Conservation (phyloP, 352 stramenopile genomes). For the Globisporangium orthogonon region DNA sequence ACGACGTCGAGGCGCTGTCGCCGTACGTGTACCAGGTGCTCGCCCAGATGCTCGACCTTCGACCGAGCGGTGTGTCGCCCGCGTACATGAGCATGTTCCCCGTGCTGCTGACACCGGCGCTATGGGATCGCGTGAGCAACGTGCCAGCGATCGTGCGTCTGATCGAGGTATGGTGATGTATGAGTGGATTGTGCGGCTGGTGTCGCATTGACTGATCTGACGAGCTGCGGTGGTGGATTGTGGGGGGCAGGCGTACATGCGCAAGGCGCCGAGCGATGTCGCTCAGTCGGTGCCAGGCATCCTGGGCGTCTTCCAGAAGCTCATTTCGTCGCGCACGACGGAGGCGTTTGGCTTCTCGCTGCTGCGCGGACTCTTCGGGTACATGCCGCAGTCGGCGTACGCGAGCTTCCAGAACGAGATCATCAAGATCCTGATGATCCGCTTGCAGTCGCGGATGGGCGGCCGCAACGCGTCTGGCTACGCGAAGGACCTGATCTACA, state of each 20-base stretch:
- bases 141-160: slow-evolving; percentile 95
- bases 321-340: slow-evolving; percentile 91
- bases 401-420: slow-evolving; percentile 87
- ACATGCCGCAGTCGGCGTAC: slow-evolving; percentile 73
- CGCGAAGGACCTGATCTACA: slow-evolving; percentile 88
- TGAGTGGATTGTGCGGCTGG: not conserved
- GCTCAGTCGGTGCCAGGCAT: slow-evolving; percentile 78
- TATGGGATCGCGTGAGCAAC: slow-evolving; percentile 97
- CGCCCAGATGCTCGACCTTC: slow-evolving; percentile 95
- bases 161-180: slow-evolving; percentile 56
- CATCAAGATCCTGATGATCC: slow-evolving; percentile 93
- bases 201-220: not conserved
- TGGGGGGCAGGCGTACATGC: slow-evolving; percentile 94
- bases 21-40: slow-evolving; percentile 99
- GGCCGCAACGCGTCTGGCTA: slow-evolving; percentile 80
- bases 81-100: slow-evolving; percentile 95
- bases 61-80: slow-evolving; percentile 79
- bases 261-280: slow-evolving; percentile 88
- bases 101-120: slow-evolving; percentile 88
- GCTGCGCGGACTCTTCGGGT: slow-evolving; percentile 86
- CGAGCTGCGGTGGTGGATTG: not conserved
- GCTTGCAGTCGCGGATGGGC: slow-evolving; percentile 89
- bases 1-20: slow-evolving; percentile 92
- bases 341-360: slow-evolving; percentile 93
- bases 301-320: slow-evolving; percentile 98